Conservation (phyloP, 1,284 basidiomycete species). For the Pyrrhoderma lamaoense region DNA sequence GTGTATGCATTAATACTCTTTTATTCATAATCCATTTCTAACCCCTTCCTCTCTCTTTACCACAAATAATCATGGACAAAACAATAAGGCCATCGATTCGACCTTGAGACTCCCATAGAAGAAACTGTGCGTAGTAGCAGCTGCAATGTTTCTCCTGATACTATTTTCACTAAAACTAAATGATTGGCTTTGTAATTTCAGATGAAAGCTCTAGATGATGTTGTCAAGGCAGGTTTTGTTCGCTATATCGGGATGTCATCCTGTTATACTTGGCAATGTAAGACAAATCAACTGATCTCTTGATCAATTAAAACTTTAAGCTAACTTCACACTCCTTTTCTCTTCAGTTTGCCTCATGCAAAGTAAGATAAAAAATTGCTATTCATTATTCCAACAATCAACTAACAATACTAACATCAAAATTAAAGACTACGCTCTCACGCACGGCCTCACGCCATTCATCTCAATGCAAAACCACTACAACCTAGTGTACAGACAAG, state of each 20-base stretch:
- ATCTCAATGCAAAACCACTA: slow-evolving; percentile 69
- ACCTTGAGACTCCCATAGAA: slow-evolving; percentile 20
- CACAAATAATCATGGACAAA: background rate
- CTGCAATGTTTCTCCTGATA: too few relatives aligned
- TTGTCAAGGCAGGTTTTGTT: slow-evolving; percentile 38
- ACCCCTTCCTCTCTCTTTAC: too few relatives aligned
- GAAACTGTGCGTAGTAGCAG: slow-evolving; percentile 22
- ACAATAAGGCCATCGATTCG: slow-evolving; percentile 27
- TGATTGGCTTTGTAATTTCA: too few relatives aligned
- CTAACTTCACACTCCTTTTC: too few relatives aligned
- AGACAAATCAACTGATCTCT: slow-evolving; percentile 10
- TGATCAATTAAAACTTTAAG: slow-evolving; percentile 34
- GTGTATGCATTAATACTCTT: slow-evolving; percentile 28
- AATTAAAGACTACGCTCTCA: slow-evolving; percentile 39
- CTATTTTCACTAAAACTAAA: too few relatives aligned
- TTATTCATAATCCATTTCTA: slow-evolving; percentile 18
- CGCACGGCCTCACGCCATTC: slow-evolving; percentile 54
- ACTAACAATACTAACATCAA: too few relatives aligned
- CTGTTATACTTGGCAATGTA: slow-evolving; percentile 32
- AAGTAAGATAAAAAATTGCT: slow-evolving; percentile 24
- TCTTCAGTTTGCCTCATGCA: slow-evolving; percentile 31
- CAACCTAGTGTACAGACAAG: slow-evolving; percentile 53
- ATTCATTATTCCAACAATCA: too few relatives aligned
- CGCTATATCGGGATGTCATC: slow-evolving; percentile 44
- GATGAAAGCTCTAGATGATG: slow-evolving; percentile 45